Evolutionary conservation across 2,329 filamentous ascomycete genomes (phyloP).

Genomic region (Fusarium sp.): DNA sequence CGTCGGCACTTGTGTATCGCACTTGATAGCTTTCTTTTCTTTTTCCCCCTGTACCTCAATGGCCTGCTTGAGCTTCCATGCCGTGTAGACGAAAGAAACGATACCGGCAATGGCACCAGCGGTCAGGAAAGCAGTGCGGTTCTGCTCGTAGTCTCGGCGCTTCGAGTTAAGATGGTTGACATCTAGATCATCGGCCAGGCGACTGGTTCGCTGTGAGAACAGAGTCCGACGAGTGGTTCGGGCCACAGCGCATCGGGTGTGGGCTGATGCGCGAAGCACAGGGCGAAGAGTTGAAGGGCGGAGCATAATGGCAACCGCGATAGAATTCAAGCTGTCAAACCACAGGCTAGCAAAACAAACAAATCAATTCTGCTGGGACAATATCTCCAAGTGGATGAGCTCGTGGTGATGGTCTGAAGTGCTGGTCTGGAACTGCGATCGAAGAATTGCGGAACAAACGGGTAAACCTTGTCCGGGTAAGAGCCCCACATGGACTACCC

Average conservation of each 20-base stretch:
- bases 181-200: slow-evolving; percentile 64
- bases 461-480: slow-evolving; percentile 36
- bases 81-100: slow-evolving; percentile 65
- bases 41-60: slow-evolving; percentile 53
- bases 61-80: slow-evolving; percentile 63
- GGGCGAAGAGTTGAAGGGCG: slow-evolving; percentile 51
- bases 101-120: slow-evolving; percentile 65
- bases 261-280: slow-evolving; percentile 45
- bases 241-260: slow-evolving; percentile 42
- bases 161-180: slow-evolving; percentile 62
- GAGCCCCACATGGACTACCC: slow-evolving; percentile 25
- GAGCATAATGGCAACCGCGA: slow-evolving; percentile 47
- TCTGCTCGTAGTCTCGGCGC: slow-evolving; percentile 64
- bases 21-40: slow-evolving; percentile 59
- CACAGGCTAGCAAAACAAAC: slow-evolving; percentile 2
- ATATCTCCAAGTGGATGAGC: slow-evolving; percentile 1
- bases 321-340: slow-evolving; percentile 1
- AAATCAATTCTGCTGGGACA: not conserved
- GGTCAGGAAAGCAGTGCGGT: slow-evolving; percentile 65
- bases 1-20: slow-evolving; percentile 56
- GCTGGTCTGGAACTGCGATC: slow-evolving; percentile 14
- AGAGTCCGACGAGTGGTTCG: slow-evolving; percentile 48
- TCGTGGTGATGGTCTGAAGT: slow-evolving; percentile 25
- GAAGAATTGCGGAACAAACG: slow-evolving; percentile 26
- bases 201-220: slow-evolving; percentile 49